A percentile compares a stretch with the other conserved stretches of the same genome.
These are phyloP conservation scores for Pseudevernia furfuracea DNA, from an alignment of 495 filamentous ascomycete genomes.

Conservation along the genomic window DNA sequence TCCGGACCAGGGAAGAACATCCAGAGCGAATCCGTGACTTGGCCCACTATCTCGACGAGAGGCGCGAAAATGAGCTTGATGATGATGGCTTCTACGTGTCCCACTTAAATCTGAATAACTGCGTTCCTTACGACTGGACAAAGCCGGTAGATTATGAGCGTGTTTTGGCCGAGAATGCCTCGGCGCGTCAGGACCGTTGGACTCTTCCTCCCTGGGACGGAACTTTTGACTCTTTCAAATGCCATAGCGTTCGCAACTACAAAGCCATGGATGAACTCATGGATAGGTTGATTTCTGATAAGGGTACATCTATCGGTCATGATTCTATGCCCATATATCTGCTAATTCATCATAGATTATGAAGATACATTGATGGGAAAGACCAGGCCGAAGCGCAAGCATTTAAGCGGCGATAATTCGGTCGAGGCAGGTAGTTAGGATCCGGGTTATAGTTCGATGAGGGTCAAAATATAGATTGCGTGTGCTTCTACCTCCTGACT, in stretches of 20 bases:
- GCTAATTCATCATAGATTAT: neutral
- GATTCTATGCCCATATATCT: neutral
- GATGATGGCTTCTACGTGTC: neutral
- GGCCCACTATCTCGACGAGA: too few species aligned
- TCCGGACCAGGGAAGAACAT: neutral
- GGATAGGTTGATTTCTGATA: neutral
- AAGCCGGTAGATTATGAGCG: neutral
- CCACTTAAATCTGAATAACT: neutral
- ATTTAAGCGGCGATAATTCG: neutral
- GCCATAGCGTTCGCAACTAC: neutral
- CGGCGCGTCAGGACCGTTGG: too few species aligned
- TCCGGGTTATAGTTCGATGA: too few species aligned
- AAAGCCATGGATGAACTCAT: neutral
- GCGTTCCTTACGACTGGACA: neutral
- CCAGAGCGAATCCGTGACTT: too few species aligned
- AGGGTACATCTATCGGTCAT: neutral
- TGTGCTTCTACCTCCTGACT: too few species aligned
- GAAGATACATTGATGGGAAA: neutral
- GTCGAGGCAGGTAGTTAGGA: neutral
- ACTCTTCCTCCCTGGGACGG: neutral
- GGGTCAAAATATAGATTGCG: too few species aligned
- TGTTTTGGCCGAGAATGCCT: neutral
- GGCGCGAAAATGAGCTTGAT: too few species aligned
- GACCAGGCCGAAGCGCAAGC: neutral
- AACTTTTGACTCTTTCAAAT: too few species aligned